Evolutionary conservation across 495 filamentous ascomycete genomes (phyloP).

Genomic region (Eremomyces bilateralis): DNA sequence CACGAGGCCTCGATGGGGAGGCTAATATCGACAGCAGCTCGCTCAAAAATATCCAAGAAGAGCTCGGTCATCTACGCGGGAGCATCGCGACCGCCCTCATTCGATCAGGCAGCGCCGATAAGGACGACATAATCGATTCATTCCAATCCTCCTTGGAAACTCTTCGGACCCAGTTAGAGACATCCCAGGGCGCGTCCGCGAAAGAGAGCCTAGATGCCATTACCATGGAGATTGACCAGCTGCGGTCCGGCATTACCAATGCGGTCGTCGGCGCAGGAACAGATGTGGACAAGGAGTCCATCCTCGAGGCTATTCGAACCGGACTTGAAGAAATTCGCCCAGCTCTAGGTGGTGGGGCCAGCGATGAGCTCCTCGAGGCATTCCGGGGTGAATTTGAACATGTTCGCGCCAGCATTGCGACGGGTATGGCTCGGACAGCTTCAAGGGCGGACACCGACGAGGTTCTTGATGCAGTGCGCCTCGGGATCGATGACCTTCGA

Average conservation of each 20-base stretch:
- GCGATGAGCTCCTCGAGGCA: conserved; percentile 23
- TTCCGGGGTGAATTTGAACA: conserved; percentile 22
- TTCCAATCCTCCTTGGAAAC: conserved; percentile 17
- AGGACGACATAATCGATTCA: conserved; percentile 35
- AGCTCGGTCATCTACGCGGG: conserved; percentile 47
- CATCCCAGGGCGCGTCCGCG: conserved; percentile 12
- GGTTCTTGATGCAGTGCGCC: conserved; percentile 35
- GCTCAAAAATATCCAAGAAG: conserved; percentile 15
- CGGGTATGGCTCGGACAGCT: conserved; percentile 11
- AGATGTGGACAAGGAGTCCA: conserved; percentile 29
- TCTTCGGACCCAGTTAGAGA: conserved; percentile 13
- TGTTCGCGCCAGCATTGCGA: conserved; percentile 14
- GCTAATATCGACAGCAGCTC: conserved; percentile 14
- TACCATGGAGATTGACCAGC: conserved; percentile 15
- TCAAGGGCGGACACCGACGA: conserved; percentile 18
- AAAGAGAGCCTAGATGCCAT: conserved; percentile 15
- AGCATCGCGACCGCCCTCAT: conserved; percentile 48
- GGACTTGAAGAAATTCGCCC: conserved; percentile 16
- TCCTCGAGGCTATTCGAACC: conserved; percentile 18
- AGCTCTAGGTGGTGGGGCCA: conserved; percentile 7
- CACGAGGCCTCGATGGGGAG: conserved; percentile 12
- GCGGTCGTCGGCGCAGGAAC: conserved; percentile 13
- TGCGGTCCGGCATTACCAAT: conserved; percentile 14
- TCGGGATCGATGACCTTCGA: conserved; percentile 45
- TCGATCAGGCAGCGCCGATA: conserved; percentile 26